These are phyloP conservation scores for Spergularia azorica DNA, from an alignment of 179 eudicot species.

Conservation along the genomic window DNA sequence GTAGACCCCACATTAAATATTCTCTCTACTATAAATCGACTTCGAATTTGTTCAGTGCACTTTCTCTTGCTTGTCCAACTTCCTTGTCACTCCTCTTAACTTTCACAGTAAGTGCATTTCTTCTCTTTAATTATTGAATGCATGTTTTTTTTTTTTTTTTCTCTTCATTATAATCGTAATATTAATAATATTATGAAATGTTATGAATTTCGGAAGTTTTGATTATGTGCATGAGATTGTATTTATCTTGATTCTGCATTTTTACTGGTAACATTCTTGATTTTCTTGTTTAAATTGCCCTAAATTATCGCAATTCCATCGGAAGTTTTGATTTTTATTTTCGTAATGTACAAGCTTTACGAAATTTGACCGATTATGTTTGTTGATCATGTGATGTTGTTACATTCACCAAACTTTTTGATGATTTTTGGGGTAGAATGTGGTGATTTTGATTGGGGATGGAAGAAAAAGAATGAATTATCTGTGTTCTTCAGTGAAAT, in stretches of 20 bases:
- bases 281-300: background rate
- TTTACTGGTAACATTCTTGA: background rate
- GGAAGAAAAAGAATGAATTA: background rate
- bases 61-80: background rate
- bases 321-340: background rate
- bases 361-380: background rate
- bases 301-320: background rate
- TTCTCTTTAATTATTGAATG: background rate
- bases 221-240: background rate
- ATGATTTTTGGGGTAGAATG: background rate
- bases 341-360: background rate
- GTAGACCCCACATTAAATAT: too few relatives aligned
- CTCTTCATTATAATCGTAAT: background rate
- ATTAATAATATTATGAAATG: too few relatives aligned
- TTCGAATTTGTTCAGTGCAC: too few relatives aligned
- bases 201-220: background rate
- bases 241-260: background rate
- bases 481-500: background rate
- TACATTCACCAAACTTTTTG: background rate
- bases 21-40: too few relatives aligned
- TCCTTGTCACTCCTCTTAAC: background rate
- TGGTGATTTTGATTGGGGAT: background rate
- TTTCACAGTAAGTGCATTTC: slow-evolving; percentile 6
- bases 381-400: background rate
- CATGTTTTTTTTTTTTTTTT: background rate